phyloP scores from a whole-genome alignment of 768 basidiomycete species.

The Termitomyces sp. region DNA sequence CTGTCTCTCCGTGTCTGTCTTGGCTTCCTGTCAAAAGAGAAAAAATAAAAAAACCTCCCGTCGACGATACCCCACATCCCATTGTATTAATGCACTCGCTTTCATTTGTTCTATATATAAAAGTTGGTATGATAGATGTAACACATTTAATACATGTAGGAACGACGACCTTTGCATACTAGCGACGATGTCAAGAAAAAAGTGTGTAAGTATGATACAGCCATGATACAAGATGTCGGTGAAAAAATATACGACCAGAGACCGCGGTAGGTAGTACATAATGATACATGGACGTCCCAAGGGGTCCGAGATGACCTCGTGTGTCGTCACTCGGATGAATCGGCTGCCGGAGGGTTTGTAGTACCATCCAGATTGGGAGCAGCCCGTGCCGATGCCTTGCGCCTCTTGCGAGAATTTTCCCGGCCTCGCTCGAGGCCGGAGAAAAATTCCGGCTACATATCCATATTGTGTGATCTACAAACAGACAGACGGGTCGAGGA shows the following conservation, averaged over 20 bases:
- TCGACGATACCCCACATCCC: background rate
- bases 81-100: conserved; percentile 4
- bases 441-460: background rate
- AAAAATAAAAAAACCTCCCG: too few relatives aligned
- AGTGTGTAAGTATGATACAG: background rate
- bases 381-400: too few relatives aligned
- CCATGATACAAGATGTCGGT: too few relatives aligned
- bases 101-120: background rate
- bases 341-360: too few relatives aligned
- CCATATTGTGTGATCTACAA: too few relatives aligned
- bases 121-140: conserved; percentile 2
- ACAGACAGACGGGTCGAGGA: too few relatives aligned
- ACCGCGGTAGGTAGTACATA: background rate
- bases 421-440: background rate
- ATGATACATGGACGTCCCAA: background rate
- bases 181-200: background rate
- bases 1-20: background rate
- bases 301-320: too few relatives aligned
- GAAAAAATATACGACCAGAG: too few relatives aligned
- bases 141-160: background rate
- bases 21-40: background rate
- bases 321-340: too few relatives aligned
- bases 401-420: too few relatives aligned
- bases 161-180: background rate
- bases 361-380: too few relatives aligned